Base-by-base conservation (phyloP, 805 yeast species). In the Cyberlindnera maritima region DNA sequence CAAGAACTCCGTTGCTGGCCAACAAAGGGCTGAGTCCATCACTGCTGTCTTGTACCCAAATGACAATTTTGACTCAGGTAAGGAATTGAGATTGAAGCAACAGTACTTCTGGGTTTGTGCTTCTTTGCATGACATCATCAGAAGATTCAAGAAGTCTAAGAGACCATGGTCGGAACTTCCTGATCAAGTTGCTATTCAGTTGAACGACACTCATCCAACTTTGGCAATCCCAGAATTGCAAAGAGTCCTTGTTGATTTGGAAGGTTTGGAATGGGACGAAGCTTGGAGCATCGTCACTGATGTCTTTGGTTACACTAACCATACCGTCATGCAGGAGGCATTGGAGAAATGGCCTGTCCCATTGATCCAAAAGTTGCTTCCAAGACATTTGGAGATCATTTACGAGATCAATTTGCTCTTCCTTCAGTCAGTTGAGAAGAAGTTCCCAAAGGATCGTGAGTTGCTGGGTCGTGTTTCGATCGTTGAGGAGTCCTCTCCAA, bases 31-130 rank as follows among this genome's bases (percentile, higher is more conserved):
- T 3, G 96, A 88, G 67, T 83, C 95, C 20, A 88, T 90, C 59
- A 88, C 97, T 32, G 88, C 97, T 6, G 96, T 90, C 15, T 72
- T 90, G 62, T 90, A 90, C 67, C 97, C 97, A 54, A 90, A 90
- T 68, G 97, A 90, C 66, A 91, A 90, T 67, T 91, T 90, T 65
- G 85, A 87, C 61, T 78, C 81, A 55, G 97, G 97, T 59, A 90
- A 91, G 68, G 96, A 88, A 65, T 76, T 90, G 62, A 81, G 97
- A 64, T 79, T 90, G 67, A 91, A 91, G 68, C 97, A 90, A 72
- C 97, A 90, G 69, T 91, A 89, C 69, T 91, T 90, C 70, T 90
- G 97, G 97, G 96, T 91, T 44, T 83, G 96, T 43, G 97, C 97
- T 29, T 88, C 96, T 14, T 76, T 91, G 57, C 89, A 86, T 60